Evolutionary conservation across 2,329 filamentous ascomycete genomes (phyloP).

Genomic region (Emericellopsis cladophorae): DNA sequence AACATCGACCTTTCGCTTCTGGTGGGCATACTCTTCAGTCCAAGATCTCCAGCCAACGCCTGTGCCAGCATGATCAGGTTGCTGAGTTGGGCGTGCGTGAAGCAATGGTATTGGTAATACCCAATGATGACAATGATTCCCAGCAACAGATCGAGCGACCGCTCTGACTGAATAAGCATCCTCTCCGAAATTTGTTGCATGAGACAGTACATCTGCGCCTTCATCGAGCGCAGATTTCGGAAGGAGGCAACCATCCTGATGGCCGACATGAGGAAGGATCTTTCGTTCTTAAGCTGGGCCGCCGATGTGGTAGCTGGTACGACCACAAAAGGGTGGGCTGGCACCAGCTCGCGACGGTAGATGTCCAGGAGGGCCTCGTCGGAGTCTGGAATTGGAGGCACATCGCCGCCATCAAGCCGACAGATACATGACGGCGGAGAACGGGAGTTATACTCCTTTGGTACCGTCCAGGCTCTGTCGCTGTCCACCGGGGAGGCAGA

Average conservation of each 20-base stretch:
- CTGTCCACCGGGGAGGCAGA: not conserved
- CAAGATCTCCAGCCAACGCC: conserved; percentile 32
- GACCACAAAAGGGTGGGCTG: conserved; percentile 33
- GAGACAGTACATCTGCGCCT: conserved; percentile 34
- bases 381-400: conserved; percentile 25
- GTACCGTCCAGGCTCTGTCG: conserved; percentile 15
- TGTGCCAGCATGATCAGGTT: conserved; percentile 35
- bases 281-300: conserved; percentile 19
- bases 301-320: conserved; percentile 22
- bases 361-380: conserved; percentile 31
- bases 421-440: conserved; percentile 34
- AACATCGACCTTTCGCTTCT: conserved; percentile 27
- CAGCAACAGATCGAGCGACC: conserved; percentile 35
- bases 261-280: conserved; percentile 34
- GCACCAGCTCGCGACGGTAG: conserved; percentile 28
- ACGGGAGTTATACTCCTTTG: conserved; percentile 29
- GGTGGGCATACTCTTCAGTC: conserved; percentile 26
- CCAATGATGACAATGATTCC: conserved; percentile 34
- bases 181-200: conserved; percentile 32
- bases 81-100: conserved; percentile 37
- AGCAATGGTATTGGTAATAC: conserved; percentile 42
- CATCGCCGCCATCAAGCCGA: conserved; percentile 24
- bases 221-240: conserved; percentile 31
- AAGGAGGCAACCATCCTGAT: conserved; percentile 38
- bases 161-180: conserved; percentile 34